phyloP scores from a whole-genome alignment of 2,329 filamentous ascomycete species.

The Trichoderma afroharzianum region DNA sequence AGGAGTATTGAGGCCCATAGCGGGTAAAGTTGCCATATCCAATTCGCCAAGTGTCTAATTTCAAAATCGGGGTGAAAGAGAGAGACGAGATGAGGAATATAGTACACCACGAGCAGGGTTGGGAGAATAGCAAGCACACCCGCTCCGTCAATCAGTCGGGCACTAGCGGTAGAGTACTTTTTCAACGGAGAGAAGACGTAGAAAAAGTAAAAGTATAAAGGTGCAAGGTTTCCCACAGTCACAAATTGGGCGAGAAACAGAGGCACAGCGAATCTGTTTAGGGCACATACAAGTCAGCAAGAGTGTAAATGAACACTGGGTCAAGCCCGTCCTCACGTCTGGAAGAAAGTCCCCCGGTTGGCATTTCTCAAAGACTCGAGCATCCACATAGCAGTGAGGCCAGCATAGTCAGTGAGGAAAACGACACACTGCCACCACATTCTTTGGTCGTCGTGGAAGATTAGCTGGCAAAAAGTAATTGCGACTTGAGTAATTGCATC shows the following conservation, averaged over 20 bases:
- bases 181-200: slow-evolving; percentile 22
- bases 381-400: slow-evolving; percentile 27
- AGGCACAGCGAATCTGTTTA: slow-evolving; percentile 20
- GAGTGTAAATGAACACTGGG: neutral
- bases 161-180: slow-evolving; percentile 17
- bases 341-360: slow-evolving; percentile 21
- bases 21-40: slow-evolving; percentile 31
- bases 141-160: slow-evolving; percentile 13
- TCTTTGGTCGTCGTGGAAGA: slow-evolving; percentile 22
- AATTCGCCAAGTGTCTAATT: slow-evolving; percentile 29
- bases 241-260: slow-evolving; percentile 24
- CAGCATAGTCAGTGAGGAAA: slow-evolving; percentile 28
- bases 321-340: slow-evolving; percentile 22
- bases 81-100: slow-evolving; percentile 20
- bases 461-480: slow-evolving; percentile 25
- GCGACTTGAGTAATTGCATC: slow-evolving; percentile 21
- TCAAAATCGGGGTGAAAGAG: slow-evolving; percentile 25
- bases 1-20: slow-evolving; percentile 24
- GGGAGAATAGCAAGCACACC: slow-evolving; percentile 22
- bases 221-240: slow-evolving; percentile 22
- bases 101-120: slow-evolving; percentile 21
- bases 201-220: slow-evolving; percentile 26
- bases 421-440: slow-evolving; percentile 29
- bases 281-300: slow-evolving; percentile 6
- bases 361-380: slow-evolving; percentile 24